Conservation (phyloP, 1,284 basidiomycete species). For the Trichosporon faecale region DNA sequence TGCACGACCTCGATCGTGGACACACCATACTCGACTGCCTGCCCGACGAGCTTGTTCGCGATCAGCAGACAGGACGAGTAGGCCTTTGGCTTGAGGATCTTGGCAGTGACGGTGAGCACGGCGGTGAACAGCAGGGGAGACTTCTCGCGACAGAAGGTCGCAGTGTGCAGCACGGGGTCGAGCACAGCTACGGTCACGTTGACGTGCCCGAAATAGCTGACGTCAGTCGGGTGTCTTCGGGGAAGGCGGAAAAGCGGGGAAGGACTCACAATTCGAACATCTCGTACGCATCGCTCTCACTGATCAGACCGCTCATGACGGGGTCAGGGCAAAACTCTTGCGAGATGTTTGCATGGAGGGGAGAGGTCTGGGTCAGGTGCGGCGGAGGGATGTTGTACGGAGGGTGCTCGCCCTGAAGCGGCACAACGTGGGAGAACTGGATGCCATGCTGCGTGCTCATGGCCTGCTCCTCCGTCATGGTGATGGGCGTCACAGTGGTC, state of each 20-base stretch:
- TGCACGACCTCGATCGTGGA: constrained; percentile 51
- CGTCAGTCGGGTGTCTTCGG: constrained; percentile 4
- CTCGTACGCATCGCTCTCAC: constrained; percentile 34
- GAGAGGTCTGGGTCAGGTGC: neutral
- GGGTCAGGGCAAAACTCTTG: constrained; percentile 34
- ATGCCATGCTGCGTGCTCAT: constrained; percentile 19
- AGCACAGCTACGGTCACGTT: constrained; percentile 43
- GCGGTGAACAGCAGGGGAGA: constrained; percentile 52
- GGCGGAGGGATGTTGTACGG: constrained; percentile 21
- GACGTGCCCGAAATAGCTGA: constrained; percentile 39
- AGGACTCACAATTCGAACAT: constrained; percentile 42
- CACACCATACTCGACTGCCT: constrained; percentile 48
- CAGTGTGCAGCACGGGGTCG: constrained; percentile 48
- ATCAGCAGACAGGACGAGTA: constrained; percentile 44
- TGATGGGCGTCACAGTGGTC: constrained; percentile 4
- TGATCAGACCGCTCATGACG: constrained; percentile 38
- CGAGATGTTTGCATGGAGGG: neutral
- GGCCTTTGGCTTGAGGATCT: constrained; percentile 46
- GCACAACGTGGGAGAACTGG: constrained; percentile 33
- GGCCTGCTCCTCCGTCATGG: neutral
- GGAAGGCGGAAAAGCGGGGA: neutral
- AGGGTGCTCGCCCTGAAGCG: constrained; percentile 29
- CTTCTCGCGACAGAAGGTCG: constrained; percentile 41
- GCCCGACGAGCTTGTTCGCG: constrained; percentile 47
- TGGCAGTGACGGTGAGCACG: constrained; percentile 50